Evolutionary conservation across 345 rosid genomes (phyloP), one percentile per base, ranked within the genome.

Genomic region (Cochlearia excelsa): DNA sequence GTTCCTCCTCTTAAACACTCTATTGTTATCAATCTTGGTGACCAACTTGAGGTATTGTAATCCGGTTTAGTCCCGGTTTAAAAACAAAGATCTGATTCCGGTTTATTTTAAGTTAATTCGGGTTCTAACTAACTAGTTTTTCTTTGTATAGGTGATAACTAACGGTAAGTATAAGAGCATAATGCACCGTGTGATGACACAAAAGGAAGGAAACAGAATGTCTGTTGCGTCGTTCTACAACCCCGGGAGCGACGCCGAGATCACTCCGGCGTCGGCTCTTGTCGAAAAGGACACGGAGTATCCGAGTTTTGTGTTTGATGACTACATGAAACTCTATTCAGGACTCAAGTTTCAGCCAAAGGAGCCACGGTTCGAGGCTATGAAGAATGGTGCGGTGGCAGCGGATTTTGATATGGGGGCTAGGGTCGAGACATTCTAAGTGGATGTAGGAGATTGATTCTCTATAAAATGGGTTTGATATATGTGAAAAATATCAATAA

Each of bases 111-210:
- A 16, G 23, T 16, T 16, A 16, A 16, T 16, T 16, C 23, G 23
- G 23, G 23, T 16, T 16, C 23, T 16, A 16, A 16, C 23, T 16
- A 16, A 16, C 23, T 16, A 16, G 23, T 16, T 16, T 16, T 16
- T 16, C 23, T 16, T 16, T 30, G 65, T 0, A 4, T 30, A 91
- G 96, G 98, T 92, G 47, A 84, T 92, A 2, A 92, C 85, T 9
- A 92, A 92, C 56, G 98, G 98, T 5, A 92, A 82, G 71, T 88
- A 88, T 75, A 92, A 88, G 82, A 92, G 98, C 64, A 68, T 86
- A 35, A 4, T 77, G 78, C 98, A 92, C 72, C 72, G 95, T 3
- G 98, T 92, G 72, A 9, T 81, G 7, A 85, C 89, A 2, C 88
- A 88, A 47, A 65, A 77, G 1, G 86, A 83, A 27, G 95, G 98